Evolutionary conservation across 1,284 basidiomycete genomes (phyloP), one percentile per base, ranked within the genome.

Genomic region (Chondrostereum purpureum): DNA sequence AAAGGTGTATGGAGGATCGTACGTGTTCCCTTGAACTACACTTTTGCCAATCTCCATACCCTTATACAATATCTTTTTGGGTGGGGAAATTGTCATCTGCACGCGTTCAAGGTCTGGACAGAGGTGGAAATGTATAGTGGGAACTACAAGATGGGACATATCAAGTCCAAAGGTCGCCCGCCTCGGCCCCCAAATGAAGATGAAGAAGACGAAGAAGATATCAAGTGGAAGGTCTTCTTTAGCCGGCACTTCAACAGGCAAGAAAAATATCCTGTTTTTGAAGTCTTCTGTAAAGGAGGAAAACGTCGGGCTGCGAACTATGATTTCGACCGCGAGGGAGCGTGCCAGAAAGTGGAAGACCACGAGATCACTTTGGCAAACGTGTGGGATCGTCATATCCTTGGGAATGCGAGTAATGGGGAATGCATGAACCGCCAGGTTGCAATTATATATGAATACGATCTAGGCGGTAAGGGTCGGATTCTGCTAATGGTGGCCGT

Each of bases 51-150:
- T 49, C 57, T 69, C 37, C 62, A 65, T 49, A 55, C 44, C 21
- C 53, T 64, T 51, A 56, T 62, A 40, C 56, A 61, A 23, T 62
- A 63, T 55, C 56, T 64, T 51, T 69, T 66, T 45, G 67, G 67
- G 24, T 66, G 61, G 61, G 55, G 52, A 39, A 54, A 61, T 20
- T 38, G 51, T 3, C 64, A 64, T 44, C 39, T 50, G 18, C 64
- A 63, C 46, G 45, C 48, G 1, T 53, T 56, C 11, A 49, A 57
- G 20, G 59, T 65, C 4, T 55, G 52, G 43, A 50, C 56, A 5
- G 42, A 62, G 40, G 55, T 58, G 37, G 54, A 59, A 44, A 50
- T 57, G 43, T 56, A 61, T 41, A 51, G 56, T 3, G 19, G 45
- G 2, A 48, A 51, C 2, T 44, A 44, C 23, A 51, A 51, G 38